Evolutionary conservation across 2,329 filamentous ascomycete species (phyloP), one percentile per base, ranked within the genome.

Genomic region (Trichoderma cornu-damae): DNA sequence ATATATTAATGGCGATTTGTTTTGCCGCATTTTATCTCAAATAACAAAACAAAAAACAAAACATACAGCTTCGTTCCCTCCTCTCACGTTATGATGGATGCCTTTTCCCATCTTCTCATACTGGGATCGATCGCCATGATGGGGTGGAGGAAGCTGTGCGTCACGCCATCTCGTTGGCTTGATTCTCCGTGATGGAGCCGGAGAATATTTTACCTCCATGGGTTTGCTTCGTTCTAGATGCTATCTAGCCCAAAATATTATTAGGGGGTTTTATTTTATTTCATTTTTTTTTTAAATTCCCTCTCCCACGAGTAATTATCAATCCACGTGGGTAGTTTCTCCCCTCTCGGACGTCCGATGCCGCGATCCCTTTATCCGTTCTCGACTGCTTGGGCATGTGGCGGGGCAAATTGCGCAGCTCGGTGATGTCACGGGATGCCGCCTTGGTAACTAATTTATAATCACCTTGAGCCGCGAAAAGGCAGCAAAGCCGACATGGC

Each of bases 351-450:
- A 53, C 22, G 40, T 44, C 50, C 50, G 50, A 44, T 43, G n/a
- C 20, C 38, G 28, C 30, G 37, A 20, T 30, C 22, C n/a, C 4
- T 7, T 44, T 53, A 18, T 22, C 44, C 50, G 37, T 26, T 42
- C 26, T 8, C 7, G 5, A 20, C 18, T 4, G 9, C 38, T 47
- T 26, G 16, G 38, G 30, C 4, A n/a, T n/a, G 22, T 55, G 42
- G 51, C 47, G 51, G 51, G 51, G 51, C 40, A 20, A 46, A 20
- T 20, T n/a, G 24, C 51, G 26, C 32, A 38, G 16, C 12, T 50
- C 47, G 46, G 54, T 57, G 54, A 57, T 57, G 54, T 57, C 54
- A 57, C 46, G 37, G 46, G 50, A 26, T 37, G 4, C 35, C 22
- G 28, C 28, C 20, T 28, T 20, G 32, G 28, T 44, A 30, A 32